Evolutionary conservation across 768 basidiomycete genomes (phyloP), one percentile per base, ranked within the genome.

Genomic region (Ramaria sp.): DNA sequence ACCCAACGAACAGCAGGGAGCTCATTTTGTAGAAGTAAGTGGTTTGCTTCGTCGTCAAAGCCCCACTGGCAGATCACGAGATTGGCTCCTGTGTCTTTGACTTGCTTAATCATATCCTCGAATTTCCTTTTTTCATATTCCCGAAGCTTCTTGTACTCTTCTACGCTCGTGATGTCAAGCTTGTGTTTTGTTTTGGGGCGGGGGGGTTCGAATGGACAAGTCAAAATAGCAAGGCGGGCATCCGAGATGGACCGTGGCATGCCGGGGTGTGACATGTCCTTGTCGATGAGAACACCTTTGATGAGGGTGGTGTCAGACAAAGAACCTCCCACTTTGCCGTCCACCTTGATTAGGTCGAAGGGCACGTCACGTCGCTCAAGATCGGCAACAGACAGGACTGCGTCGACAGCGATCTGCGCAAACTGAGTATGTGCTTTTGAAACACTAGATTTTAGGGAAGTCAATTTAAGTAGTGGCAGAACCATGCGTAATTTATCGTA

Each of bases 51-150:
- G 66, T 99, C 96, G 67, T 99, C 96, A 67, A 99, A 99, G 59
- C 96, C 96, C 96, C 96, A 99, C 68, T 99, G 96, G 71, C 96
- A 99, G 64, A 99, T 97, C 62, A 99, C 96, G 59, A 99, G 72
- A 71, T 99, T 99, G 13, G 96, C 95, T 38, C 96, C 96, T 15
- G 94, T 88, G 64, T 95, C 86, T 70, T 97, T 95, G 58, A 98
- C 94, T 69, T 82, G 75, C 71, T 88, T 86, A 71, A 99, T 97
- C 96, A 99, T 99, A 67, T 92, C 87, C 61, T 80, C 77, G 65
- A 99, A 99, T 73, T 96, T 99, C 68, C 89, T 84, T 73, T 88
- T 88, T 74, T 99, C 96, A 65, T 99, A 99, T 57, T 84, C 86
- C 59, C 91, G 80, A 61, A 99, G 78, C 67, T 91, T 94, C 69